phyloP scores from a whole-genome alignment of 2,329 filamentous ascomycete species.

The Chrysosporium keratinophilum region DNA sequence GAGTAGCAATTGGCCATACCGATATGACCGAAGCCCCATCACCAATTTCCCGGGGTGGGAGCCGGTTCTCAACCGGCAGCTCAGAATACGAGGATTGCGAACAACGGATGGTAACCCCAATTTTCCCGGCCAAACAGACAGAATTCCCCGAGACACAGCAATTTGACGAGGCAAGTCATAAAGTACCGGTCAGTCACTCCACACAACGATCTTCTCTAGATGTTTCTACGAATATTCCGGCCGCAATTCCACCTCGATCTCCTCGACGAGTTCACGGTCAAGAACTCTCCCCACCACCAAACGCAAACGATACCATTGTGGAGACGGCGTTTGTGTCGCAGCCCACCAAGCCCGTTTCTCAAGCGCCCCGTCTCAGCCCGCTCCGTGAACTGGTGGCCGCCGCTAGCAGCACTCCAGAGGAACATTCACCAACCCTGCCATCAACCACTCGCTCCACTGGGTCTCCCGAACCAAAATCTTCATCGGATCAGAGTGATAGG shows the following conservation, averaged over 20 bases:
- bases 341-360: constrained; percentile 9
- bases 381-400: constrained; percentile 12
- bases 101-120: not conserved
- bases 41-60: not conserved
- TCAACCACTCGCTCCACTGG: not conserved
- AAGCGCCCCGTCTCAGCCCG: constrained; percentile 12
- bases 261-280: not conserved
- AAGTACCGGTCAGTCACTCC: not conserved
- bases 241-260: constrained; percentile 2
- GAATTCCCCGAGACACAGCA: not conserved
- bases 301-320: constrained; percentile 13
- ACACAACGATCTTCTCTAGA: not conserved
- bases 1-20: constrained; percentile 1
- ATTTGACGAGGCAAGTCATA: not conserved
- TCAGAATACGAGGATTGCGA: constrained; percentile 4
- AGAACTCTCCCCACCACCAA: not conserved
- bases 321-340: constrained; percentile 17
- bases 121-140: not conserved
- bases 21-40: constrained; percentile 5
- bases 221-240: not conserved
- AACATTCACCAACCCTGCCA: not conserved
- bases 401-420: constrained; percentile 8
- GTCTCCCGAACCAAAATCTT: constrained; percentile 1
- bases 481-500: constrained; percentile 6
- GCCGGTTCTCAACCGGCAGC: not conserved